Conservation (phyloP, 2,329 filamentous ascomycete genomes). For the Ceratocystis destructans region DNA sequence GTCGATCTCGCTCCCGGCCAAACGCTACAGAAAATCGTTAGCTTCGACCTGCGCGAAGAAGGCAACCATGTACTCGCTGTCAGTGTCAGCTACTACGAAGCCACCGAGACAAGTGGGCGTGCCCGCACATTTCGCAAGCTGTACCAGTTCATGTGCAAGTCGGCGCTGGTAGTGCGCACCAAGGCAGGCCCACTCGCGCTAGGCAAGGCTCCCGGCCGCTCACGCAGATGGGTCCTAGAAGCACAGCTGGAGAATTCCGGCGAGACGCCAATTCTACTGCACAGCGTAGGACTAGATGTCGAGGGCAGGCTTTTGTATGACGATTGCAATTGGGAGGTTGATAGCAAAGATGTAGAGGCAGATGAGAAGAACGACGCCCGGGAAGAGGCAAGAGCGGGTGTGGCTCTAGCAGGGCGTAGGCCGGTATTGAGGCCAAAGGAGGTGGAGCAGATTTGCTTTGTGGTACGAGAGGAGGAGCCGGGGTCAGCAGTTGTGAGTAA, state of each 20-base stretch:
- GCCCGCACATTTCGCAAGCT: slow-evolving; percentile 84
- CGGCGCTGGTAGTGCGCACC: slow-evolving; percentile 76
- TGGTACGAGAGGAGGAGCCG: slow-evolving; percentile 36
- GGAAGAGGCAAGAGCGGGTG: neutral
- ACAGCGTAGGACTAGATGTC: slow-evolving; percentile 45
- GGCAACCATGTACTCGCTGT: slow-evolving; percentile 88
- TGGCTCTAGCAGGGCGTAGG: slow-evolving; percentile 25
- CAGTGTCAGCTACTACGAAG: slow-evolving; percentile 88
- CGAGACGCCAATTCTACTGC: slow-evolving; percentile 67
- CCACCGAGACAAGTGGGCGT: slow-evolving; percentile 52
- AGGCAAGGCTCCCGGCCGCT: slow-evolving; percentile 22
- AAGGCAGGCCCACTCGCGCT: slow-evolving; percentile 56
- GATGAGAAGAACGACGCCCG: neutral
- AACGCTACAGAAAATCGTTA: slow-evolving; percentile 68
- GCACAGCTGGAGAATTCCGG: slow-evolving; percentile 93
- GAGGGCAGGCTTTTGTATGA: slow-evolving; percentile 37
- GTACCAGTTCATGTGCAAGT: slow-evolving; percentile 91
- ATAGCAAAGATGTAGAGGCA: slow-evolving; percentile 21
- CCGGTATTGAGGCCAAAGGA: slow-evolving; percentile 49
- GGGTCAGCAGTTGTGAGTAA: slow-evolving; percentile 28
- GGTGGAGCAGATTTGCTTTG: slow-evolving; percentile 52
- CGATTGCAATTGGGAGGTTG: slow-evolving; percentile 44
- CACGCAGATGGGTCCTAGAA: slow-evolving; percentile 59
- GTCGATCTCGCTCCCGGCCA: slow-evolving; percentile 46
- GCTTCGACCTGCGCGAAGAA: slow-evolving; percentile 83